Base-by-base conservation (phyloP, 2,329 filamentous ascomycete genomes). In the Colletotrichum liaoningense region DNA sequence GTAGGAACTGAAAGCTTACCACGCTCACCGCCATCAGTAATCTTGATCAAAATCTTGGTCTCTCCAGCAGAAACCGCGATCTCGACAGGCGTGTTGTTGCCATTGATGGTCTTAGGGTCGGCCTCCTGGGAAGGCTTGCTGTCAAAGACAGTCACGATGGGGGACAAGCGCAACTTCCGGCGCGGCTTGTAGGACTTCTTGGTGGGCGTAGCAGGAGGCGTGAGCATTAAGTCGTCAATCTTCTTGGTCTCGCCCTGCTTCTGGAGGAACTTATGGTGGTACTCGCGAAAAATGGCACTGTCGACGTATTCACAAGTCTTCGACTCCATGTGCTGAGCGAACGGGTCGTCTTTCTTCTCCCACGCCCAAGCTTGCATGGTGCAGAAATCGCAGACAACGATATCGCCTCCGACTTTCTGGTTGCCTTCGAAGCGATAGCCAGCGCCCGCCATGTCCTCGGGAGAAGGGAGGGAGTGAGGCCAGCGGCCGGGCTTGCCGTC, bases 331-430 rank as follows among this genome's bases (percentile, higher is more conserved):
- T 75, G 74, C 7, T 74, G 49, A 1, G 16, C 5, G 0, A 60
- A 75, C 0, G 74, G 74, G 7, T 75, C 54, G 16, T 75, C 74
- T 22, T 22, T 22, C 22, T 22, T 22, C 1, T 72, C 65, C 74
- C 72, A 75, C 0, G 28, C 16, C 72, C 72, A 75, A 0, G 68
- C 64, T 0, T 74, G 60, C 2, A 74, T 26, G 0, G 16, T 14
- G 58, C 74, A 75, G 0, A 8, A 28, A 2, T 64, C 35, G 22
- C 74, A 75, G 3, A 24, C 33, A 0, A 72, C 72, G 1, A 30
- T 55, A 8, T 75, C 74, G 0, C 33, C 1, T 0, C 16, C 12
- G 3, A 26, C 3, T 5, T 7, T 0, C 60, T 35, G 6, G 1
- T 24, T 2, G 24, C 64, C 9, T 19, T 52, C 19, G 4, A 66